Evolutionary conservation across 164 flowering plant genomes (phyloP).

Genomic region (Warburgia ugandensis): DNA sequence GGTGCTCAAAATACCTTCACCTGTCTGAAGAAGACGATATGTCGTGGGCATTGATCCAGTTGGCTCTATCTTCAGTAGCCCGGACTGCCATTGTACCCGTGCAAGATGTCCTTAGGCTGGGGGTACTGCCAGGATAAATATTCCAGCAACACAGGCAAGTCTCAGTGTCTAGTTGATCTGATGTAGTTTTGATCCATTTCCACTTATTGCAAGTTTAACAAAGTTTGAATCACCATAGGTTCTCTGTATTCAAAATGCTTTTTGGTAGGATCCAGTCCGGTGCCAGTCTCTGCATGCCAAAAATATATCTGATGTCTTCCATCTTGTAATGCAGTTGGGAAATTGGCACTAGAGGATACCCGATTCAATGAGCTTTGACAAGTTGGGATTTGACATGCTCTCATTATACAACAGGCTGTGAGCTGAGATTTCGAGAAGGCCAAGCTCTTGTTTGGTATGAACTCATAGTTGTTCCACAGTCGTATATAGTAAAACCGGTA

Average conservation of each 20-base stretch:
- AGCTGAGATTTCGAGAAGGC: too few species aligned
- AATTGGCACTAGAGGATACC: constrained; percentile 96
- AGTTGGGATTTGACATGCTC: constrained; percentile 47
- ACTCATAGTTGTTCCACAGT: too few species aligned
- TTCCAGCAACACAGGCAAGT: constrained; percentile 89
- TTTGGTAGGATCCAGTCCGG: not conserved
- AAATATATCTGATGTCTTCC: not conserved
- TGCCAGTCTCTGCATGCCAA: not conserved
- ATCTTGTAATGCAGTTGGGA: constrained; percentile 43
- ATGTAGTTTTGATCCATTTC: not conserved
- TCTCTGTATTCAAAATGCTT: not conserved
- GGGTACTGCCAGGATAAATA: constrained; percentile 88
- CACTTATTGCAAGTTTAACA: not conserved
- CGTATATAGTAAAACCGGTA: too few species aligned
- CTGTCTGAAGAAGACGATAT: constrained; percentile 46
- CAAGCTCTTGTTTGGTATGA: too few species aligned
- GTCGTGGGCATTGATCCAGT: constrained; percentile 61
- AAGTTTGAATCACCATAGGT: not conserved
- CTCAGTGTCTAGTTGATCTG: not conserved
- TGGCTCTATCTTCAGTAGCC: constrained; percentile 71
- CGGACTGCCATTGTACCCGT: constrained; percentile 71
- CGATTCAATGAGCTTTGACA: constrained; percentile 40
- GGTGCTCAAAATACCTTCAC: constrained; percentile 62
- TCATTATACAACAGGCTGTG: constrained; percentile 53
- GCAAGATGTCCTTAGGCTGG: constrained; percentile 88